Evolutionary conservation across 257 asterid species (phyloP).

Genomic region (Plantago ovata): DNA sequence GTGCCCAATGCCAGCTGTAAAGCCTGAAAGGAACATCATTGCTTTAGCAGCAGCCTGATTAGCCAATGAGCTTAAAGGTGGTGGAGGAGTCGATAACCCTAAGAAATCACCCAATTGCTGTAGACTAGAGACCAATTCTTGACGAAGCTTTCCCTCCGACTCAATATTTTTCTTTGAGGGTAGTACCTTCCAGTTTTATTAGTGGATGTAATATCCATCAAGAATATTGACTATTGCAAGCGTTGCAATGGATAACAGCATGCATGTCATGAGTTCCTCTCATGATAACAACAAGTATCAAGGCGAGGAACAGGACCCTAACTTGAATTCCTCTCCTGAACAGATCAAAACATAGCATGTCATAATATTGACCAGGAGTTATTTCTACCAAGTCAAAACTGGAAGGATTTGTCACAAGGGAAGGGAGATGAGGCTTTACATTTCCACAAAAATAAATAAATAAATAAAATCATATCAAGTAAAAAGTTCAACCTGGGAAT

Average conservation of each 20-base stretch:
- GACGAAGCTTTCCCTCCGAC: constrained; percentile 67
- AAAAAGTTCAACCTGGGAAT: no score
- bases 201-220: constrained; percentile 56
- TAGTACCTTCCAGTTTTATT: constrained; percentile 28
- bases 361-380: no score
- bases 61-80: constrained; percentile 72
- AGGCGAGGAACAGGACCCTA: constrained; percentile 93
- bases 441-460: no score
- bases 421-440: no score
- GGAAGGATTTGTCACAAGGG: no score
- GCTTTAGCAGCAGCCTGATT: no score
- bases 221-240: constrained; percentile 73
- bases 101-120: constrained; percentile 80
- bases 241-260: constrained; percentile 73
- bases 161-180: constrained; percentile 36
- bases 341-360: no score
- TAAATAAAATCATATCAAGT: no score
- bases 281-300: constrained; percentile 88
- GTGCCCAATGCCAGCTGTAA: constrained; percentile 56
- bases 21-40: constrained; percentile 80
- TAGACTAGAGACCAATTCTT: constrained; percentile 74
- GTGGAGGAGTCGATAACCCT: constrained; percentile 81
- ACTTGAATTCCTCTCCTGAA: constrained; percentile 83
- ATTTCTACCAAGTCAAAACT: no score
- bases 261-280: no score